Conservation (phyloP, 2,329 filamentous ascomycete genomes). For the Fusarium nematophilum region DNA sequence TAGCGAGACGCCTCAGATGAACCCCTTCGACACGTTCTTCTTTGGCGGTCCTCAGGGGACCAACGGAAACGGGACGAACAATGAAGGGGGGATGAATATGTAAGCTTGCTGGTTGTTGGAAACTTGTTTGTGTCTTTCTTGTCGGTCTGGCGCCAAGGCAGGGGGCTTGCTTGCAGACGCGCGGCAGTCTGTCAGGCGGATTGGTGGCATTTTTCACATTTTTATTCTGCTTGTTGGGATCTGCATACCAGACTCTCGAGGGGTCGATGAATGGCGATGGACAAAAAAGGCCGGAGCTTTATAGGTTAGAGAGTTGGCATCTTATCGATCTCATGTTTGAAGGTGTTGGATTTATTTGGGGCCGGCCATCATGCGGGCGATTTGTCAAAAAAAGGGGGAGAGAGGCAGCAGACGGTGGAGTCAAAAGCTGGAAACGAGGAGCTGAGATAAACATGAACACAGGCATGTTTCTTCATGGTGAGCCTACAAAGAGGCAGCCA, state of each 20-base stretch:
- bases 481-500: constrained; percentile 1
- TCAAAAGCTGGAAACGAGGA: not conserved
- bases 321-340: not conserved
- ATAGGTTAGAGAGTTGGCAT: not conserved
- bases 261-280: not conserved
- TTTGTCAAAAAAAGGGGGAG: constrained; percentile 4
- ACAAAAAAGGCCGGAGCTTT: constrained; percentile 2
- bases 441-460: constrained; percentile 28
- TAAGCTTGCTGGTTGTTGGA: constrained; percentile 18
- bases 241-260: constrained; percentile 7
- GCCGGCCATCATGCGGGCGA: constrained; percentile 7
- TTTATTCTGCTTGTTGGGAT: constrained; percentile 2
- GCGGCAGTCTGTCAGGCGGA: constrained; percentile 17
- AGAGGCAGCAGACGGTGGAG: too few relatives aligned
- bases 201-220: constrained; percentile 29
- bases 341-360: not conserved
- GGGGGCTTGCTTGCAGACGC: constrained; percentile 27
- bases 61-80: constrained; percentile 33
- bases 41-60: constrained; percentile 66
- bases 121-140: constrained; percentile 22
- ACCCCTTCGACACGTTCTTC: constrained; percentile 80
- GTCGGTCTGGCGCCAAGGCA: constrained; percentile 30
- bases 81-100: constrained; percentile 44
- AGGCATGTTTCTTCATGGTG: constrained; percentile 21
- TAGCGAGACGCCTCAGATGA: constrained; percentile 68